Percentiles rank a stretch among this genome's conserved stretches.
These are phyloP conservation scores for Auricularia cornea DNA, from an alignment of 768 basidiomycete species.

Conservation along the genomic window DNA sequence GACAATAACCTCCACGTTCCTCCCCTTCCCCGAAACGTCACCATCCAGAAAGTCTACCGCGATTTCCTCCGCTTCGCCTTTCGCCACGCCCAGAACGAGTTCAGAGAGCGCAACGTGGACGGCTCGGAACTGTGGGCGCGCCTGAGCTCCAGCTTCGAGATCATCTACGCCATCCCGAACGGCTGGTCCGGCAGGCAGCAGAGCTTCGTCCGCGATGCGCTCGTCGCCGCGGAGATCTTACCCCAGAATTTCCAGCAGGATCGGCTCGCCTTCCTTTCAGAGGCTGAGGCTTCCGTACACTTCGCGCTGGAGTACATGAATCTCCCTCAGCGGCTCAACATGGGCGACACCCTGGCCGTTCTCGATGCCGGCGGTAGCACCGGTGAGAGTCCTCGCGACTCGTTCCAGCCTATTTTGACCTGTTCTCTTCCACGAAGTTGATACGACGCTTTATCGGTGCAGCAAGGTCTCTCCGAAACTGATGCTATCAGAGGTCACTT, in stretches of 20 bases:
- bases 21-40: conserved; percentile 1
- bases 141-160: background rate
- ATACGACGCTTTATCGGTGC: background rate
- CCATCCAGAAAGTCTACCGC: conserved; percentile 2
- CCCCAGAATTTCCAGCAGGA: background rate
- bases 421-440: background rate
- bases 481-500: background rate
- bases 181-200: conserved; percentile 7
- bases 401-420: too few relatives aligned
- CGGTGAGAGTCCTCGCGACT: background rate
- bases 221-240: conserved; percentile 1
- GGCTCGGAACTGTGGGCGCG: background rate
- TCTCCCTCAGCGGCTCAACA: background rate
- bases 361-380: conserved; percentile 1
- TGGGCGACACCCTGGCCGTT: background rate
- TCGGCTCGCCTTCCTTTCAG: conserved; percentile 1
- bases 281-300: conserved; percentile 6
- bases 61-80: conserved; percentile 3
- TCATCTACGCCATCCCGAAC: conserved; percentile 3
- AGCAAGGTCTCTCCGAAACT: background rate
- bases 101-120: background rate
- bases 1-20: background rate
- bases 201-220: conserved; percentile 1
- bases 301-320: conserved; percentile 3
- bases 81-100: background rate